Evolutionary conservation across 495 filamentous ascomycete genomes (phyloP).

Genomic region (Penicillium dipodomyicola): DNA sequence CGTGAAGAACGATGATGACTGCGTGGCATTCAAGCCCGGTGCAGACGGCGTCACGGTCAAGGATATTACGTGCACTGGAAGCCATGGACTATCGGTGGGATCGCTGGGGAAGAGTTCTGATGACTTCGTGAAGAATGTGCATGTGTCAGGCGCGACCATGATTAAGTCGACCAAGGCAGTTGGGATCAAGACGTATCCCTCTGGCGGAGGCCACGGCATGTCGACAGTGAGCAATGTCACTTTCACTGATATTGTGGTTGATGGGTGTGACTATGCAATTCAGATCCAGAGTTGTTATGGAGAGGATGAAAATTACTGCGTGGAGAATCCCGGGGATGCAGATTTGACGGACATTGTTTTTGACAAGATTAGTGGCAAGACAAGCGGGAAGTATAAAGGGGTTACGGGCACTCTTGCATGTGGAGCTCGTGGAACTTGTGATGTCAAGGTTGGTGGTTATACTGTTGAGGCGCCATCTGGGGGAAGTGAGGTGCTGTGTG

Average conservation of each 20-base stretch:
- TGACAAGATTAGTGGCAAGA: slow-evolving; percentile 39
- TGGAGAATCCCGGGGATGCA: slow-evolving; percentile 34
- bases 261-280: slow-evolving; percentile 45
- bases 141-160: slow-evolving; percentile 40
- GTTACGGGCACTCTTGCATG: slow-evolving; percentile 42
- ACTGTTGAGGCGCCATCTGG: slow-evolving; percentile 37
- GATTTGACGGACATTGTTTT: slow-evolving; percentile 36
- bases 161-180: slow-evolving; percentile 43
- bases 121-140: slow-evolving; percentile 41
- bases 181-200: slow-evolving; percentile 46
- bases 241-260: slow-evolving; percentile 35
- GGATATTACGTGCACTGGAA: slow-evolving; percentile 40
- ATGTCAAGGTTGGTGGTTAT: slow-evolving; percentile 32
- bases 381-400: slow-evolving; percentile 38
- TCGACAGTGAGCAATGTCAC: slow-evolving; percentile 46
- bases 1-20: slow-evolving; percentile 48
- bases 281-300: slow-evolving; percentile 51
- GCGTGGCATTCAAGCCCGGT: slow-evolving; percentile 47
- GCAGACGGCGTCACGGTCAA: slow-evolving; percentile 38
- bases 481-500: slow-evolving; percentile 35
- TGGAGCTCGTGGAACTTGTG: slow-evolving; percentile 39
- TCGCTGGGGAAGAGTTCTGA: slow-evolving; percentile 31
- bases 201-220: slow-evolving; percentile 31
- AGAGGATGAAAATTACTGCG: slow-evolving; percentile 41
- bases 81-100: slow-evolving; percentile 44